Percentiles rank a stretch among this genome's conserved stretches.
phyloP scores from a whole-genome alignment of 2,329 filamentous ascomycete species.

The Kalaharituber pfeilii region DNA sequence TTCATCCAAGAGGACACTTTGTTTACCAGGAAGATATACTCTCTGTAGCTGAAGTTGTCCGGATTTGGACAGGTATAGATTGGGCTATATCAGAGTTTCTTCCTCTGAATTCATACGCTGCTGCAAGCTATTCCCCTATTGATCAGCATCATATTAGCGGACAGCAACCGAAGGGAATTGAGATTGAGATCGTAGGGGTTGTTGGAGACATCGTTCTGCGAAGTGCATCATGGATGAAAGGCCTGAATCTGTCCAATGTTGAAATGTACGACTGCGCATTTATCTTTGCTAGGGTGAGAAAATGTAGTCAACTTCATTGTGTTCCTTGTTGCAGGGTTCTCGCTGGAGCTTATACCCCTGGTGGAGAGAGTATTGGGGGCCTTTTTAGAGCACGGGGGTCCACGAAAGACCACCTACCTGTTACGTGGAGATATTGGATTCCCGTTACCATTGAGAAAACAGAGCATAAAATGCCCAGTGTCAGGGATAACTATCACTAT shows the following conservation, averaged over 20 bases:
- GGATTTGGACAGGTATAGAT: no score
- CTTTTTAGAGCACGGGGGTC: not conserved
- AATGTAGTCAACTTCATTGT: not conserved
- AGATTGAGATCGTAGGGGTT: not conserved
- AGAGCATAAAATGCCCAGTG: not conserved
- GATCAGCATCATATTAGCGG: no score
- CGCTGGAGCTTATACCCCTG: not conserved
- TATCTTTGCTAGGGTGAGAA: not conserved
- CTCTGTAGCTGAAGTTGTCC: no score
- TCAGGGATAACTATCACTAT: not conserved
- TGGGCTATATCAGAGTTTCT: no score
- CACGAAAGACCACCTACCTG: not conserved
- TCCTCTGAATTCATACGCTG: no score
- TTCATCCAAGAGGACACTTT: not conserved
- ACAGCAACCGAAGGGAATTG: no score
- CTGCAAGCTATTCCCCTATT: no score
- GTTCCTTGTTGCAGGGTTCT: not conserved
- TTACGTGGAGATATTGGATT: not conserved
- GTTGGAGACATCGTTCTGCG: constrained; percentile 5
- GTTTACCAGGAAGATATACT: constrained; percentile 1
- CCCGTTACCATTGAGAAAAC: no score
- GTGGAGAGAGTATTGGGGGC: not conserved
- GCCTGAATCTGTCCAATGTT: not conserved
- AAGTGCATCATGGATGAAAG: not conserved
- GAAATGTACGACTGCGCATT: not conserved